Conservation (phyloP, 1,139 yeast genomes). For the Pichia sp. region DNA sequence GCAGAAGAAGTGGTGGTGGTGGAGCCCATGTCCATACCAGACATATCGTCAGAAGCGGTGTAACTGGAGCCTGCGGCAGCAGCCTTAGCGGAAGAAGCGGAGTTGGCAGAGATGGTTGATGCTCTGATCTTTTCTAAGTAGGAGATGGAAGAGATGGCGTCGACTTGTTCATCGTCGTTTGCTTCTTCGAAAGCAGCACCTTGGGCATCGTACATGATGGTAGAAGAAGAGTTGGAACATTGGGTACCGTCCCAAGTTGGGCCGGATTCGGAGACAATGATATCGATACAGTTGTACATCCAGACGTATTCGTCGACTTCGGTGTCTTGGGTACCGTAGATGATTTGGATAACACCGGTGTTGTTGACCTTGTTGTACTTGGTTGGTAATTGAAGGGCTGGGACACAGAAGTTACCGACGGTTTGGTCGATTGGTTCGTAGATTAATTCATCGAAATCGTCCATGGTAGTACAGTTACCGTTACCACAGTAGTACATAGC, state of each 20-base stretch:
- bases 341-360: slow-evolving; percentile 31
- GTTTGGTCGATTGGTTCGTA: slow-evolving; percentile 26
- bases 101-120: neutral
- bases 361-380: slow-evolving; percentile 22
- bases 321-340: slow-evolving; percentile 15
- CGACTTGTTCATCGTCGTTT: slow-evolving; percentile 10
- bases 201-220: slow-evolving; percentile 10
- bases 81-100: slow-evolving; percentile 1
- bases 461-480: slow-evolving; percentile 21
- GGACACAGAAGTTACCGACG: slow-evolving; percentile 30
- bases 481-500: slow-evolving; percentile 29
- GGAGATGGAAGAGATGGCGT: slow-evolving; percentile 12
- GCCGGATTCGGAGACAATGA: slow-evolving; percentile 26
- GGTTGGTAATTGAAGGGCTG: slow-evolving; percentile 27
- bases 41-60: slow-evolving; percentile 8
- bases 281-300: slow-evolving; percentile 32
- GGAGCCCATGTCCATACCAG: slow-evolving; percentile 14
- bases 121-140: slow-evolving; percentile 13
- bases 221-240: slow-evolving; percentile 22
- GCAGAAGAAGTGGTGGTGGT: neutral
- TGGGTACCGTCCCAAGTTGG: slow-evolving; percentile 25
- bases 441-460: slow-evolving; percentile 25
- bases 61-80: neutral
- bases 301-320: slow-evolving; percentile 6
- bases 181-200: slow-evolving; percentile 11